Evolutionary conservation across 768 basidiomycete genomes (phyloP), one percentile per base, ranked within the genome.

Genomic region (Daedaleopsis sinensis): DNA sequence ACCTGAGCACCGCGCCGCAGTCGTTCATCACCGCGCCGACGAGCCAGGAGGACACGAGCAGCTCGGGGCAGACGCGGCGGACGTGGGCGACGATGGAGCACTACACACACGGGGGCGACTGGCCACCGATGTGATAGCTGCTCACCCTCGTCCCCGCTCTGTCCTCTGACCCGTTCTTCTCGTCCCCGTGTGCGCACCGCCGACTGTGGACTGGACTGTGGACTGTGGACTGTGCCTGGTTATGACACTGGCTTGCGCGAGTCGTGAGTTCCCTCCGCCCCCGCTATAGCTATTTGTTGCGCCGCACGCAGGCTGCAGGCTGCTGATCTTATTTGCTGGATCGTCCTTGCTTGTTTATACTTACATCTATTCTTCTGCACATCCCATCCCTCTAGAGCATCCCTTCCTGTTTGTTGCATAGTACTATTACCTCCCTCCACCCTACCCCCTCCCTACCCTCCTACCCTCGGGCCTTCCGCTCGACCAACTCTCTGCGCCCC

Each of bases 1-100:
- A 87, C 70, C 80, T 91, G 68, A 90, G 89, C 71, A 88, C 87
- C 0, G 89, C 89, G 13, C 80, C 84, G 3, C 80, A 80, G 60
- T 90, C 89, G 58, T 88, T 90, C 65, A 80, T 90, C 21, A 89
- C 89, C 5, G 82, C 83, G 18, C 80, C 90, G 44, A 80, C 82
- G 50, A 88, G 87, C 8, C 70, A 87, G 12, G 79, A 80, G 16
- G 82, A 84, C 23, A 81, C 68, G 18, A 86, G 83, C 47, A 78
- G 80, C 56, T 80, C 82, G 55, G 80, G 76, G 37, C 73, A 73
- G 23, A 80, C 78, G 39, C 76, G 79, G 18, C 72, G 78, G 50
- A 85, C 81, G 68, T 84, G 82, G 84, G 78, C 77, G 32, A 78
- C 75, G 24, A 57, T 73, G 35, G 72, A 78, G 23, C 77, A 79